Conservation (phyloP, 495 filamentous ascomycete species). For the Hypoxylon trugodes region DNA sequence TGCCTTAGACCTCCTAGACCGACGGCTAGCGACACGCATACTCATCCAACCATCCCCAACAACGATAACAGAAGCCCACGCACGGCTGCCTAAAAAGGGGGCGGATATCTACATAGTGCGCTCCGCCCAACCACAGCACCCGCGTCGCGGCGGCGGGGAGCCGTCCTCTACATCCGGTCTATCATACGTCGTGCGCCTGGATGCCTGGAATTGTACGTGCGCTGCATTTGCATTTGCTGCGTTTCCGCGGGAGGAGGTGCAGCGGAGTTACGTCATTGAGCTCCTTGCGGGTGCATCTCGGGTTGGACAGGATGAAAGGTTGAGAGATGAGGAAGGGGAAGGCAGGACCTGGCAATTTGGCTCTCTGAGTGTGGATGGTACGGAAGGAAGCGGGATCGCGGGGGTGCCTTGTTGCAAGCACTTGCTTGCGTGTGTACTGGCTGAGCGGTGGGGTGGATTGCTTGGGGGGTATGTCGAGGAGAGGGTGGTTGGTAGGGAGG, state of each 20-base stretch:
- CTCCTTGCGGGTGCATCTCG: neutral
- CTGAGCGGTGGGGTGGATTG: conserved; percentile 67
- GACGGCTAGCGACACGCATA: conserved; percentile 65
- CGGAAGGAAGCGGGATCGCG: conserved; percentile 26
- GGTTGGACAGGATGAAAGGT: neutral
- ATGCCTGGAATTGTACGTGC: conserved; percentile 91
- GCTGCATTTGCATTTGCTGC: conserved; percentile 78
- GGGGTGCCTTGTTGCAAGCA: conserved; percentile 83
- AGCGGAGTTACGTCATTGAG: neutral
- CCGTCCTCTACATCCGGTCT: conserved; percentile 33
- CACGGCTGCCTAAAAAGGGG: too few relatives aligned
- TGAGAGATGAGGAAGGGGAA: neutral
- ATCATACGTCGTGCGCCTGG: conserved; percentile 73
- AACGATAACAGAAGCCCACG: neutral
- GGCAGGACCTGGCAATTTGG: conserved; percentile 50
- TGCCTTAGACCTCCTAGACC: conserved; percentile 83
- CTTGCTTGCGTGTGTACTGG: conserved; percentile 81
- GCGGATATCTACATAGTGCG: conserved; percentile 54
- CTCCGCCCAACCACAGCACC: conserved; percentile 45
- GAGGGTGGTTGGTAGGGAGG: conserved; percentile 64
- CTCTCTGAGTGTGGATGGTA: conserved; percentile 46
- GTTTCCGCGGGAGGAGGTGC: conserved; percentile 55
- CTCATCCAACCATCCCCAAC: conserved; percentile 37
- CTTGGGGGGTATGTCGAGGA: conserved; percentile 64
- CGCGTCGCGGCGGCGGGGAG: conserved; percentile 33